A percentile compares a stretch with the other conserved stretches of the same genome.
Evolutionary conservation across 2,329 filamentous ascomycete genomes (phyloP).

Genomic region (Ceratocystis colombiana): DNA sequence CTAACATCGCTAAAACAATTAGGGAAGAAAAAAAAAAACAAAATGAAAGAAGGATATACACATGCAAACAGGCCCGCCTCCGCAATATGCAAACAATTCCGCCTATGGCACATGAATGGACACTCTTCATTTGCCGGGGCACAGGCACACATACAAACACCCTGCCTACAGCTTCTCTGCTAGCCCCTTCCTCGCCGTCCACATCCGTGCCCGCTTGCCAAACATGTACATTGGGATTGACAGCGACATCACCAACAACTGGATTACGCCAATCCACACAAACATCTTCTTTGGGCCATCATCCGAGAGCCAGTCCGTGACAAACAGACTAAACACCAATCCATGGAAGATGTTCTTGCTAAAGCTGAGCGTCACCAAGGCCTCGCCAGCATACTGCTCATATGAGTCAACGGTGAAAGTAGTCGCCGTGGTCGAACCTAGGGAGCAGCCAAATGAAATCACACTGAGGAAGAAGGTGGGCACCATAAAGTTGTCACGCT

Average conservation of each 20-base stretch:
- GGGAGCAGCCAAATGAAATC: constrained; percentile 80
- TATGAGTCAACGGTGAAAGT: constrained; percentile 93
- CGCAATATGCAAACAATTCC: neutral
- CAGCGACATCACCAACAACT: constrained; percentile 61
- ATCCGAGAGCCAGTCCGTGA: constrained; percentile 67
- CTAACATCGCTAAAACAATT: neutral
- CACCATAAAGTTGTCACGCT: constrained; percentile 72
- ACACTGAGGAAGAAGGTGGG: constrained; percentile 89
- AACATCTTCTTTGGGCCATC: constrained; percentile 72
- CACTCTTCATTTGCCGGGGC: no score
- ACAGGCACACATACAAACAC: neutral
- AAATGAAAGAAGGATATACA: neutral
- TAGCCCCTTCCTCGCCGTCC: constrained; percentile 76
- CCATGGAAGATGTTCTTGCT: constrained; percentile 91
- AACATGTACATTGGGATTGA: constrained; percentile 91
- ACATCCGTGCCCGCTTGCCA: constrained; percentile 84
- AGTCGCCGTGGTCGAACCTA: constrained; percentile 83
- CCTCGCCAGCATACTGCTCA: constrained; percentile 84
- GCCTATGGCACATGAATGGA: no score
- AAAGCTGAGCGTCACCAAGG: constrained; percentile 87
- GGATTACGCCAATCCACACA: constrained; percentile 74
- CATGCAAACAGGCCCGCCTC: neutral
- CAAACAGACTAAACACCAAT: constrained; percentile 78
- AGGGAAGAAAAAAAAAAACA: neutral
- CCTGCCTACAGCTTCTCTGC: constrained; percentile 59